Base-by-base conservation (phyloP, 768 basidiomycete genomes). In the Suillus discolor region DNA sequence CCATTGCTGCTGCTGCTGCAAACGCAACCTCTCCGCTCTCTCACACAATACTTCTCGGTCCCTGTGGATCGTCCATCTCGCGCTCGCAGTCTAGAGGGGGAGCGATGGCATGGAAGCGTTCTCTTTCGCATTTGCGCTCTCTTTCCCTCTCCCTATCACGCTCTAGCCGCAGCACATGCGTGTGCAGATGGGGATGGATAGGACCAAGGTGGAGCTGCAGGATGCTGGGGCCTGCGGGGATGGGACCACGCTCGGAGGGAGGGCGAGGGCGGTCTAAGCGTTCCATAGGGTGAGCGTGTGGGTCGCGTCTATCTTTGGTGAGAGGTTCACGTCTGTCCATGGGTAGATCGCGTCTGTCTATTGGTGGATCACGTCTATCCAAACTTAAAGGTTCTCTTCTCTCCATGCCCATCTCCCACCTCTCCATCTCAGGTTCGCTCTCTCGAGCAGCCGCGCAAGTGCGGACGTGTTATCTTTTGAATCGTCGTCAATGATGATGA, bases 401-500 rank as follows among this genome's bases (percentile, higher is more conserved):
- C 38, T 59, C 38, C 23, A 59, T 59, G 39, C 15, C 38, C 57
- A 59, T 59, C 6, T 59, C 57, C 9, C 57, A 38, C 38, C 57
- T 57, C 2, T 57, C 57, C 20, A 38, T 23, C 1, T 59, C 38
- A 59, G 39, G 57, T 23, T 59, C 57, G 23, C 57, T 39, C 25
- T 59, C 57, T 16, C 57, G 23, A 9, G 23, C 38, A 59, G 16
- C 57, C 0, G 57, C 2, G 92, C 91, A 16, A 83, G 76, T 3
- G 80, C 75, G 0, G 88, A 81, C 0, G 96, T 98, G 18, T 79
- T 85, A 77, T 98, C 96, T 36, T 78, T 80, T 28, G 91, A 93
- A 7, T 95, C 95, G 74, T 97, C 96, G 77, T 97, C 96, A 39
- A 98, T 86, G 62, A 98, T 85, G 72, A 98, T 71, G 51, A 99